These are phyloP conservation scores for Mycena citricolor DNA, from an alignment of 1,284 basidiomycete species.

Conservation along the genomic window DNA sequence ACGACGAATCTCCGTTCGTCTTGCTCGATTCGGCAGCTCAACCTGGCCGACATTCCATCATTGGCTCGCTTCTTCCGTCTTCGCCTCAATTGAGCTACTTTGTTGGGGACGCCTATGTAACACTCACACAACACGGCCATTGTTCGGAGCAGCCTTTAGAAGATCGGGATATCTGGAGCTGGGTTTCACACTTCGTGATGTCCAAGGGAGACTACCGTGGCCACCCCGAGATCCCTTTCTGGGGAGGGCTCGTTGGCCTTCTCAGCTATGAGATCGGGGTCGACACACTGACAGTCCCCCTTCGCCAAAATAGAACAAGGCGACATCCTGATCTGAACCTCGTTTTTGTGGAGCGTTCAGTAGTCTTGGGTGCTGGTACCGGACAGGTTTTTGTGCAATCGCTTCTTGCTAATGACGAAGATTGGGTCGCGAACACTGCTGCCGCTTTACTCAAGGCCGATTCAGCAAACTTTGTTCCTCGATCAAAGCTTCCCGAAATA, in stretches of 20 bases:
- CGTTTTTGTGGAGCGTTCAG: conserved; percentile 72
- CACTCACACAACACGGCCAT: conserved; percentile 36
- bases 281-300: conserved; percentile 44
- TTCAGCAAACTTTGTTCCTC: not conserved
- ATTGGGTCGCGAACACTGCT: conserved; percentile 53
- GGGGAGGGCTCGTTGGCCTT: conserved; percentile 74
- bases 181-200: conserved; percentile 69
- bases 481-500: conserved; percentile 25
- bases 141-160: conserved; percentile 38
- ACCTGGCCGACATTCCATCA: conserved; percentile 72
- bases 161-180: conserved; percentile 62
- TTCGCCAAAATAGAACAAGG: conserved; percentile 24
- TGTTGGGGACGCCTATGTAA: conserved; percentile 50
- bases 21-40: conserved; percentile 72
- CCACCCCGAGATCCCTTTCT: conserved; percentile 59
- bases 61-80: conserved; percentile 53
- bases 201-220: conserved; percentile 47
- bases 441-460: conserved; percentile 25
- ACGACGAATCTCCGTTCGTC: conserved; percentile 60
- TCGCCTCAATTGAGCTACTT: conserved; percentile 59
- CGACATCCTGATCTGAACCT: conserved; percentile 70
- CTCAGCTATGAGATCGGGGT: conserved; percentile 78
- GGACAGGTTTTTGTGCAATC: conserved; percentile 62
- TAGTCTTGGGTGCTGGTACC: conserved; percentile 60
- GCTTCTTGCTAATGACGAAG: conserved; percentile 52